Percentiles rank a stretch among this genome's conserved stretches.
Conservation (phyloP, 768 basidiomycete genomes). For the Rhodotorula sphaerocarpa region DNA sequence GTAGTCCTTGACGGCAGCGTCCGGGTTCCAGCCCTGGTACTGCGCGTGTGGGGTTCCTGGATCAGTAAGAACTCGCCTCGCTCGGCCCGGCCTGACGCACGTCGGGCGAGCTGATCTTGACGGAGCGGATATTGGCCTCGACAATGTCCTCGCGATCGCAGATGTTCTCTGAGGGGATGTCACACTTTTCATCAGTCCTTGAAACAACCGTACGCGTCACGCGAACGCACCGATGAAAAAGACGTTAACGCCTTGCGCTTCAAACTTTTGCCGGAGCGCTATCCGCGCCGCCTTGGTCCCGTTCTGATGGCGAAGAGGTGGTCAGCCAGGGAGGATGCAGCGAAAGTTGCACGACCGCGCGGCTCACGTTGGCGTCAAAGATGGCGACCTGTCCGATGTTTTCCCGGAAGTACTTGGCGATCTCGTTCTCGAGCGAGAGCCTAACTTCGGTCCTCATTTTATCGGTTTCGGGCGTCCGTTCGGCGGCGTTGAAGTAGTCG, state of each 20-base stretch:
- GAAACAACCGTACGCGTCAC: no score
- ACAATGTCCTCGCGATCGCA: constrained; percentile 91
- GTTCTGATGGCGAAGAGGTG: constrained; percentile 46
- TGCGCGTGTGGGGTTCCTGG: constrained; percentile 41
- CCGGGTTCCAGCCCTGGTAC: constrained; percentile 90
- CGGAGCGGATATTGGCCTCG: constrained; percentile 78
- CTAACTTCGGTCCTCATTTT: constrained; percentile 65
- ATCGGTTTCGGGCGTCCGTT: constrained; percentile 56
- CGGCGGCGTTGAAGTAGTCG: constrained; percentile 84
- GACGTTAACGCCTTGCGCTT: constrained; percentile 78
- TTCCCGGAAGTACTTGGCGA: constrained; percentile 75
- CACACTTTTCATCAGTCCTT: no score
- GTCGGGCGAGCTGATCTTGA: constrained; percentile 97
- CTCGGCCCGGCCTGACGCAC: constrained; percentile 49
- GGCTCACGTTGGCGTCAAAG: constrained; percentile 74
- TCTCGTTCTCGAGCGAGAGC: constrained; percentile 75
- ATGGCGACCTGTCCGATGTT: constrained; percentile 87
- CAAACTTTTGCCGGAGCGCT: constrained; percentile 72
- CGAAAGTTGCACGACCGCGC: no score
- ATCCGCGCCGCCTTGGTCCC: constrained; percentile 63
- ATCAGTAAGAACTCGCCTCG: no score
- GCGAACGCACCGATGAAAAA: constrained; percentile 67
- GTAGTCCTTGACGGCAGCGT: constrained; percentile 85
- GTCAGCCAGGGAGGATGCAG: background rate
- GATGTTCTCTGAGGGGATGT: constrained; percentile 86